Percentiles rank a stretch among this genome's conserved stretches.
These are phyloP conservation scores for Aspergillus fischeri DNA, from an alignment of 2,329 filamentous ascomycete species.

Conservation along the genomic window DNA sequence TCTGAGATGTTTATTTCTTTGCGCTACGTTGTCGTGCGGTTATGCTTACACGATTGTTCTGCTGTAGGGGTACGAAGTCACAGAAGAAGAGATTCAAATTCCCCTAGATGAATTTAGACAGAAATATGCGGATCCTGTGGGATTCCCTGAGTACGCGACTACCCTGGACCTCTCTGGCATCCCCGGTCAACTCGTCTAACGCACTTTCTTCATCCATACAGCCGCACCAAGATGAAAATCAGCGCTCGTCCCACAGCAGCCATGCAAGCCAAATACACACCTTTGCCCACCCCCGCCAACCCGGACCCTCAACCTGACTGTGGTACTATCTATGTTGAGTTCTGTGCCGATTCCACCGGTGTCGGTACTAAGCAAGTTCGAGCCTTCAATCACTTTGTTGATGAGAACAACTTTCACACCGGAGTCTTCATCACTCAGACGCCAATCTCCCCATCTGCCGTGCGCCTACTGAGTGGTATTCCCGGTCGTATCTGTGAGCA, in stretches of 20 bases:
- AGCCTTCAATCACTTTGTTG: conserved; percentile 77
- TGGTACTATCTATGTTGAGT: conserved; percentile 90
- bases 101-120: conserved; percentile 74
- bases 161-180: background rate
- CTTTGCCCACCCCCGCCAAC: conserved; percentile 63
- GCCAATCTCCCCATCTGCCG: conserved; percentile 76
- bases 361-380: conserved; percentile 93
- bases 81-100: conserved; percentile 84
- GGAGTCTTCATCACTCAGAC: conserved; percentile 86
- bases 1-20: conserved; percentile 1
- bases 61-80: conserved; percentile 81
- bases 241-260: conserved; percentile 76
- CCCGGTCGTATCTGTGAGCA: conserved; percentile 81
- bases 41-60: conserved; percentile 3
- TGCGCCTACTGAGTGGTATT: conserved; percentile 78
- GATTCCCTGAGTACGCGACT: conserved; percentile 66
- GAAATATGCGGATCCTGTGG: conserved; percentile 68
- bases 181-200: conserved; percentile 3
- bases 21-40: conserved; percentile 1
- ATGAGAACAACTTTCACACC: conserved; percentile 75
- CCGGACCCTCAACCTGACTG: conserved; percentile 69
- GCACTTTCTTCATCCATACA: conserved; percentile 35
- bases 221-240: conserved; percentile 80
- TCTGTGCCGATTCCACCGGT: conserved; percentile 66
- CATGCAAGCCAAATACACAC: conserved; percentile 82